These are phyloP conservation scores for Mycena floridula DNA, from an alignment of 768 basidiomycete species.

Conservation along the genomic window DNA sequence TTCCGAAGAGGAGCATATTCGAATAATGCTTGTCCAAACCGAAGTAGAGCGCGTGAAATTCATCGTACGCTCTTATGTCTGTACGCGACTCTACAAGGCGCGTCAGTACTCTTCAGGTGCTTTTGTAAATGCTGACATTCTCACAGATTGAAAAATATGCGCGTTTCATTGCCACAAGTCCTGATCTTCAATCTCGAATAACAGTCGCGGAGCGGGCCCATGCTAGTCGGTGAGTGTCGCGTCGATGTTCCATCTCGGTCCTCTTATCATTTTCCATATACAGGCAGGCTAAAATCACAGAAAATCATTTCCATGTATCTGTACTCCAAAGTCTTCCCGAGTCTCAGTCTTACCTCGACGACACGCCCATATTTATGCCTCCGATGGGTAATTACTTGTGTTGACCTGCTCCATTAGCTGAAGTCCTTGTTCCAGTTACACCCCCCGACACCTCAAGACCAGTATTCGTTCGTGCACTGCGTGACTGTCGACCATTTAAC, in stretches of 20 bases:
- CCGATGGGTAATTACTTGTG: slow-evolving; percentile 55
- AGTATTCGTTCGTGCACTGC: slow-evolving; percentile 77
- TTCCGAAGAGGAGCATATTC: slow-evolving; percentile 89
- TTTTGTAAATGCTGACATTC: slow-evolving; percentile 2
- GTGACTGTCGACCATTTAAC: slow-evolving; percentile 58
- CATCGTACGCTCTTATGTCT: slow-evolving; percentile 82
- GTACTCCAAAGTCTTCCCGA: slow-evolving; percentile 82
- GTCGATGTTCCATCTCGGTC: not conserved
- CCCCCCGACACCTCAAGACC: slow-evolving; percentile 71
- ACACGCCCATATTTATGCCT: slow-evolving; percentile 61
- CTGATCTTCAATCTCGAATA: slow-evolving; percentile 68
- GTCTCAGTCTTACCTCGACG: slow-evolving; percentile 71
- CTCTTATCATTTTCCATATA: not conserved
- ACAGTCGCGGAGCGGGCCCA: slow-evolving; percentile 81
- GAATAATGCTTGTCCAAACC: slow-evolving; percentile 89
- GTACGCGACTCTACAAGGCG: slow-evolving; percentile 84
- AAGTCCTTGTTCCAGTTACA: slow-evolving; percentile 44
- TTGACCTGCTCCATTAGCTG: not conserved
- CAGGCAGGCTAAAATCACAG: slow-evolving; percentile 73
- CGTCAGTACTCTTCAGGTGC: slow-evolving; percentile 13
- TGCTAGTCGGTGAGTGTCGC: slow-evolving; percentile 54
- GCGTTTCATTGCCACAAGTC: slow-evolving; percentile 66
- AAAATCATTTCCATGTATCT: slow-evolving; percentile 71
- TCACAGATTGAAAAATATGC: slow-evolving; percentile 83
- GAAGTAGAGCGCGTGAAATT: slow-evolving; percentile 95